These are phyloP conservation scores for Solanum corneliomulleri DNA, from an alignment of 257 asterid genomes.

Conservation along the genomic window DNA sequence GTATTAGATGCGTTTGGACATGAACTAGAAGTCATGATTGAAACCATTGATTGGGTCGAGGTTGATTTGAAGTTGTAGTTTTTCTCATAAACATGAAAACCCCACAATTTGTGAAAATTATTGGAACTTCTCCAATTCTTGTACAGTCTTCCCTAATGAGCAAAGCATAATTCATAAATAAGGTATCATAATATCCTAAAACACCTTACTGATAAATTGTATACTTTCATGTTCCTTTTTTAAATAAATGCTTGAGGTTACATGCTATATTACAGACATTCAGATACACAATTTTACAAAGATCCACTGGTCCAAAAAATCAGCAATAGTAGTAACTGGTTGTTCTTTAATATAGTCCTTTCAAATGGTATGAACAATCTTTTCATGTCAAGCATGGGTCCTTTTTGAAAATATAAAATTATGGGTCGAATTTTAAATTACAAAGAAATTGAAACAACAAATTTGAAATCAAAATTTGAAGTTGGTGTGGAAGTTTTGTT, in stretches of 20 bases:
- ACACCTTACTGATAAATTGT: background rate
- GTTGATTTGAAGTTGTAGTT: background rate
- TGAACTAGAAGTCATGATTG: background rate
- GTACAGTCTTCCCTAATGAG: background rate
- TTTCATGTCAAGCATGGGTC: background rate
- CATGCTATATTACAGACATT: background rate
- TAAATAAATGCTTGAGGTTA: background rate
- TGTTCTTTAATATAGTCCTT: background rate
- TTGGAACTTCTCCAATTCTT: background rate
- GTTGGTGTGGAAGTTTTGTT: background rate
- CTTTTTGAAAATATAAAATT: background rate
- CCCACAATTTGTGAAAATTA: background rate
- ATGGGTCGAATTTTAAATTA: background rate
- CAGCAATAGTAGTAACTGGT: background rate
- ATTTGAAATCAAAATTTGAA: background rate
- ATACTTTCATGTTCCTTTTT: background rate
- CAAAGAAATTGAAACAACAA: background rate
- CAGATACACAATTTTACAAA: background rate
- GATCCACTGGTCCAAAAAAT: background rate
- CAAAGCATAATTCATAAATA: background rate
- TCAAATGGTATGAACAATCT: background rate
- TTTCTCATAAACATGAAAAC: background rate
- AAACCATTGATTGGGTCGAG: background rate
- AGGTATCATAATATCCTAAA: background rate
- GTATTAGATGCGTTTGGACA: background rate